Evolutionary conservation across 352 stramenopile genomes (phyloP).

Genomic region (Globisporangium orthogonon): DNA sequence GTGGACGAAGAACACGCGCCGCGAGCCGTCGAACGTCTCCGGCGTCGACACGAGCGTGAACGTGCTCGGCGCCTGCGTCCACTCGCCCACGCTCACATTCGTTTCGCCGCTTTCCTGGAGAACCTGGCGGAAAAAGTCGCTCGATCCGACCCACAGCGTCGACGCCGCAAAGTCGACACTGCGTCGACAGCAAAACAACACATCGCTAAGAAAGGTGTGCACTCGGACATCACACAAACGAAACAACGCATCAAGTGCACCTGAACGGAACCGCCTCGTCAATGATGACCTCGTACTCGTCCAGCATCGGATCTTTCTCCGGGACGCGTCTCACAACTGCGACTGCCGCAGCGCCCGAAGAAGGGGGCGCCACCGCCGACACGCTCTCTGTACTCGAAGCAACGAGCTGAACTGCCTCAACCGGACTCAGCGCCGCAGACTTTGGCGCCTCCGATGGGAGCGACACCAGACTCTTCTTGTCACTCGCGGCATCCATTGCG

Average conservation of each 20-base stretch:
- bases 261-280: constrained; percentile 65
- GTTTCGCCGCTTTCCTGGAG: constrained; percentile 47
- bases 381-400: not conserved
- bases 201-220: not conserved
- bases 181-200: not conserved
- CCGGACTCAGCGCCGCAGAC: not conserved
- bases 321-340: constrained; percentile 16
- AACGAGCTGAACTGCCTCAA: not conserved
- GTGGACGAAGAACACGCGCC: constrained; percentile 56
- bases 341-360: not conserved
- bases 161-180: constrained; percentile 63
- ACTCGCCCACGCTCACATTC: constrained; percentile 45
- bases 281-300: constrained; percentile 69
- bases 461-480: constrained; percentile 16
- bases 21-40: constrained; percentile 58
- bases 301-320: constrained; percentile 37
- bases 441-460: constrained; percentile 12
- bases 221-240: not conserved
- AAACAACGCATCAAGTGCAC: constrained; percentile 20
- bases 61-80: constrained; percentile 29
- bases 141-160: constrained; percentile 58
- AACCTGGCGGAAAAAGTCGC: constrained; percentile 35
- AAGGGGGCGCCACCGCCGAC: not conserved
- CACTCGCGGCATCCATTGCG: constrained; percentile 3
- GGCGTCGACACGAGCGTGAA: constrained; percentile 52